Percentiles rank a stretch among this genome's conserved stretches.
Conservation (phyloP, 106 monocot genomes). For the Dendrobium chrysotoxum region DNA sequence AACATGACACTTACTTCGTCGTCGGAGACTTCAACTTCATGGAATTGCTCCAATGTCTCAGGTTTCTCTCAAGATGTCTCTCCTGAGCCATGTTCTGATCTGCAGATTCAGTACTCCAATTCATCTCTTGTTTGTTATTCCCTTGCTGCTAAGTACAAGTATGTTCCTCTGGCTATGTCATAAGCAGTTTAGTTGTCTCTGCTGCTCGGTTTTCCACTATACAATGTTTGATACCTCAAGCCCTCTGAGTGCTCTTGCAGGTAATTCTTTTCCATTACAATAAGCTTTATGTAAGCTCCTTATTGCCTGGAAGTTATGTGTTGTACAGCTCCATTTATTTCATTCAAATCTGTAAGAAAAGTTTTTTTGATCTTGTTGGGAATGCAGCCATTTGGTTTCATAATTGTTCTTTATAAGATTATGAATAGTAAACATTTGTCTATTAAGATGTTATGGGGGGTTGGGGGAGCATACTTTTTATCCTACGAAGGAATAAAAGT, state of each 20-base stretch:
- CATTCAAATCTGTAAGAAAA: slow-evolving; percentile 15
- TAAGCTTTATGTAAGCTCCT: neutral
- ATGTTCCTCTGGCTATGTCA: slow-evolving; percentile 18
- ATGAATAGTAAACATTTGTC: no score
- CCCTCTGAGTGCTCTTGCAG: slow-evolving; percentile 1
- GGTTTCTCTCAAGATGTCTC: slow-evolving; percentile 60
- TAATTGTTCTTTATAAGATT: neutral
- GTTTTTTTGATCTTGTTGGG: neutral
- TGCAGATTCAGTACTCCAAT: slow-evolving; percentile 27
- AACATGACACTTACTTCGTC: slow-evolving; percentile 16
- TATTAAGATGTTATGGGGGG: no score
- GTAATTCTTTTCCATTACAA: slow-evolving; percentile 2
- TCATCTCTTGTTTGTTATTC: slow-evolving; percentile 52
- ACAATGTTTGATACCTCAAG: neutral
- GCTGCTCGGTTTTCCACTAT: neutral
- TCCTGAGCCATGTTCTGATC: slow-evolving; percentile 64
- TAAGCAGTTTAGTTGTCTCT: slow-evolving; percentile 1
- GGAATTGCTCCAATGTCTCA: slow-evolving; percentile 69
- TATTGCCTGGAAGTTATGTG: neutral
- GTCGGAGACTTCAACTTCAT: slow-evolving; percentile 11
- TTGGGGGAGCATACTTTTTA: no score
- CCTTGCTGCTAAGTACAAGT: slow-evolving; percentile 16
- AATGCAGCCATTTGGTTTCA: neutral
- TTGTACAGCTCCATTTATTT: slow-evolving; percentile 4
- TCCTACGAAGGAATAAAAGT: no score